Percentiles rank a stretch among this genome's conserved stretches.
These are phyloP conservation scores for Hymenoscyphus infarciens DNA, from an alignment of 2,329 filamentous ascomycete genomes.

Conservation along the genomic window DNA sequence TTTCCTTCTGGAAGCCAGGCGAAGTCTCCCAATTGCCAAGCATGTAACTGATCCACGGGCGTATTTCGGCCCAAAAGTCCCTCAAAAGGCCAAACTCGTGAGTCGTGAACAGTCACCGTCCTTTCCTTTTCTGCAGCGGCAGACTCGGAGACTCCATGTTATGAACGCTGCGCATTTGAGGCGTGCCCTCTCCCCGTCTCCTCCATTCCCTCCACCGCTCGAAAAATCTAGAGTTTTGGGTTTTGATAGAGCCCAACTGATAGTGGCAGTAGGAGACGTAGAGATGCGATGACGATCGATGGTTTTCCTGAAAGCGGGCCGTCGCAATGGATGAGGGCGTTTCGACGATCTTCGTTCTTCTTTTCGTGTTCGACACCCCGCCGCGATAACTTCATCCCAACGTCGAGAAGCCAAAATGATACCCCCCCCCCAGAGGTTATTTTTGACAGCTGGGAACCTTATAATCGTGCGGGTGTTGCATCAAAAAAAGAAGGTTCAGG, in stretches of 20 bases:
- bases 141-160: neutral
- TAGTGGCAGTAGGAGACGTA: neutral
- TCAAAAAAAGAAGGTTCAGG: too few relatives aligned
- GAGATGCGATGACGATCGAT: slow-evolving; percentile 1
- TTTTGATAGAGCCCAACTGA: neutral
- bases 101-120: neutral
- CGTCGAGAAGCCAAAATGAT: neutral
- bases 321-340: neutral
- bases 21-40: too few relatives aligned
- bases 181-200: neutral
- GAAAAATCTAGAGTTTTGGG: neutral
- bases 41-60: neutral
- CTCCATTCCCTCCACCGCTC: neutral
- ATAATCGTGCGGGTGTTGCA: too few relatives aligned
- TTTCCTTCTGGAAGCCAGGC: too few relatives aligned
- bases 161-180: neutral
- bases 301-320: neutral
- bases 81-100: neutral
- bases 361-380: neutral
- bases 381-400: neutral
- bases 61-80: neutral
- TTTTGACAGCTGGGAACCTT: too few relatives aligned
- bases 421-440: too few relatives aligned
- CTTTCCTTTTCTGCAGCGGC: neutral
- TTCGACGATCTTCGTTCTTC: neutral